Percentiles rank a stretch among this genome's conserved stretches.
Evolutionary conservation across 2,329 filamentous ascomycete genomes (phyloP).

Genomic region (Sporothrix brasiliensis): DNA sequence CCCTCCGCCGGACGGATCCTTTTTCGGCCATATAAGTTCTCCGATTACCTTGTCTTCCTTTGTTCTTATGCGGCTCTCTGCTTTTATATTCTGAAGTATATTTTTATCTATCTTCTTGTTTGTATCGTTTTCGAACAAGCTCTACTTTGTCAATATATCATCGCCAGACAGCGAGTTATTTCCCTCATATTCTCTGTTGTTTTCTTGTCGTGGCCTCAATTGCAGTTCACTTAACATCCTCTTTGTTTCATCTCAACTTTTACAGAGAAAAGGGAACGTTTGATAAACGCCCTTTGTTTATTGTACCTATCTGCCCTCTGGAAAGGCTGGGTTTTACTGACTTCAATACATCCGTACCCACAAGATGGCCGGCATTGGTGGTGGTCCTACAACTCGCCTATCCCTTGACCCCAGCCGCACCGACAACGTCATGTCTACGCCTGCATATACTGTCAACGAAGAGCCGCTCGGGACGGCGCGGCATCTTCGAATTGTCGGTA

Average conservation of each 20-base stretch:
- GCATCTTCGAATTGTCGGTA: slow-evolving; percentile 49
- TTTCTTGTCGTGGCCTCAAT: not conserved
- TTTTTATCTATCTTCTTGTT: not conserved
- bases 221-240: not conserved
- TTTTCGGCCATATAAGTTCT: not conserved
- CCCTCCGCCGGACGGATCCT: not conserved
- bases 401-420: not conserved
- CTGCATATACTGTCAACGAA: slow-evolving; percentile 33
- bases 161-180: not conserved
- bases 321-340: too few species aligned
- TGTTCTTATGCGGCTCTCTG: not conserved
- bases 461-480: slow-evolving; percentile 39
- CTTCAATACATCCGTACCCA: not conserved
- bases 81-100: not conserved
- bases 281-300: not conserved
- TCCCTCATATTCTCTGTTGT: not conserved
- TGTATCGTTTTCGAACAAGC: not conserved
- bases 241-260: not conserved
- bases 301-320: not conserved
- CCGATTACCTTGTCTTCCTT: not conserved
- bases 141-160: not conserved
- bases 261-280: not conserved
- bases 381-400: not conserved
- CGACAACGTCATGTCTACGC: not conserved
- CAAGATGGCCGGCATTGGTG: not conserved